Conservation (phyloP, 108 stramenopile genomes). For the Craspedostauros australis region DNA sequence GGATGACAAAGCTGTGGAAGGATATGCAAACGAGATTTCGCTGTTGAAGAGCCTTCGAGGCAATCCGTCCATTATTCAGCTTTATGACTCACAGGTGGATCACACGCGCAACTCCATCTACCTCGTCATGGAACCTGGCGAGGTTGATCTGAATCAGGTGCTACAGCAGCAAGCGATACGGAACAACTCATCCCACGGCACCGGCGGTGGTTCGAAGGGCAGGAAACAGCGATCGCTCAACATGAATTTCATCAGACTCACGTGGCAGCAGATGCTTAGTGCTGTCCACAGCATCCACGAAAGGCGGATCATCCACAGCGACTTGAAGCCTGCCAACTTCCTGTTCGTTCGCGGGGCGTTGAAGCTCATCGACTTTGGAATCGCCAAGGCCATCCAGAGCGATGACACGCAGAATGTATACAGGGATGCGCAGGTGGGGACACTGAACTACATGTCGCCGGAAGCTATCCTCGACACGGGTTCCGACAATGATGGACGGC, state of each 20-base stretch:
- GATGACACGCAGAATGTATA: slow-evolving; percentile 98
- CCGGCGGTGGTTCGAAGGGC: slow-evolving; percentile 3
- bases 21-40: slow-evolving; percentile 97
- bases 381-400: slow-evolving; percentile 93
- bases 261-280: slow-evolving; percentile 98
- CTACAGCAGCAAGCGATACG: slow-evolving; percentile 67
- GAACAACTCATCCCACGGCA: slow-evolving; percentile 11
- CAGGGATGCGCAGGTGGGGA: slow-evolving; percentile 95
- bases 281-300: slow-evolving; percentile 98
- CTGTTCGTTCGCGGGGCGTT: slow-evolving; percentile 89
- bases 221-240: slow-evolving; percentile 63
- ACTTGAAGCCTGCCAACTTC: slow-evolving; percentile 86
- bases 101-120: slow-evolving; percentile 66
- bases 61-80: slow-evolving; percentile 89
- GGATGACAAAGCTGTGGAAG: slow-evolving; percentile 78
- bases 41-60: slow-evolving; percentile 82
- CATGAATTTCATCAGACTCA: slow-evolving; percentile 94
- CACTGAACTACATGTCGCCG: slow-evolving; percentile 98
- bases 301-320: slow-evolving; percentile 95
- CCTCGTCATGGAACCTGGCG: slow-evolving; percentile 95
- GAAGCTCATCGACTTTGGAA: slow-evolving; percentile 99
- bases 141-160: slow-evolving; percentile 92
- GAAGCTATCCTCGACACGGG: slow-evolving; percentile 93
- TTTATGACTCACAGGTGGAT: slow-evolving; percentile 90
- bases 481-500: slow-evolving; percentile 37